Evolutionary conservation across 768 basidiomycete genomes (phyloP).

Genomic region (Lactifluus hygrophoroides): DNA sequence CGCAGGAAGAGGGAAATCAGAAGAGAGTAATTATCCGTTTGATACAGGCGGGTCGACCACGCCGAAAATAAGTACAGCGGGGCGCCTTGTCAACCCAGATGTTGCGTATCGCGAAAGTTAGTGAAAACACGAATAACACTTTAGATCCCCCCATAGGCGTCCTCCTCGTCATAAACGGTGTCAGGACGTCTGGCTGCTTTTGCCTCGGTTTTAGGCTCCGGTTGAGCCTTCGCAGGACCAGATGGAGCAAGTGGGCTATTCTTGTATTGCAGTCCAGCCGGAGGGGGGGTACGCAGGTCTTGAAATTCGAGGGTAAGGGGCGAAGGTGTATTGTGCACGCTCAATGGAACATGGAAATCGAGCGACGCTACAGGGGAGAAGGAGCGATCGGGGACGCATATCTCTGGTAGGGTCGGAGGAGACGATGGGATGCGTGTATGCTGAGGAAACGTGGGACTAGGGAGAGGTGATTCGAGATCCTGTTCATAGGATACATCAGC

Average conservation of each 20-base stretch:
- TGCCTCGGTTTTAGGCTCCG: constrained; percentile 8
- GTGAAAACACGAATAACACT: background rate
- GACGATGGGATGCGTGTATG: constrained; percentile 39
- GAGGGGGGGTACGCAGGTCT: constrained; percentile 20
- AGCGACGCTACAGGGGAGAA: constrained; percentile 32
- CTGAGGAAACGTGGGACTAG: constrained; percentile 26
- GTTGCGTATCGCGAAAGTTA: background rate
- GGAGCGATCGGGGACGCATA: constrained; percentile 36
- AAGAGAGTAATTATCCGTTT: background rate
- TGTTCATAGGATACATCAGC: constrained; percentile 1
- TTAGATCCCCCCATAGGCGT: constrained; percentile 65
- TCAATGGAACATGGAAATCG: constrained; percentile 23
- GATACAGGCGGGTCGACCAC: background rate
- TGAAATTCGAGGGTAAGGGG: constrained; percentile 22
- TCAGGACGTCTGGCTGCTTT: constrained; percentile 33
- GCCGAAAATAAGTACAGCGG: background rate
- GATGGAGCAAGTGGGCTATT: constrained; percentile 16
- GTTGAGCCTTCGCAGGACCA: constrained; percentile 1
- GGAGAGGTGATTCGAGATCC: constrained; percentile 22
- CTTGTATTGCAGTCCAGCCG: constrained; percentile 19
- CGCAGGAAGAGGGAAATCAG: background rate
- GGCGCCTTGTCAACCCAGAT: constrained; percentile 6
- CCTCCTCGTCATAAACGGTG: constrained; percentile 54
- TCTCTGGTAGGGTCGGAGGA: constrained; percentile 49
- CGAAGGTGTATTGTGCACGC: constrained; percentile 21